phyloP scores from a whole-genome alignment of 768 basidiomycete species.

The Phylloporus sp. region DNA sequence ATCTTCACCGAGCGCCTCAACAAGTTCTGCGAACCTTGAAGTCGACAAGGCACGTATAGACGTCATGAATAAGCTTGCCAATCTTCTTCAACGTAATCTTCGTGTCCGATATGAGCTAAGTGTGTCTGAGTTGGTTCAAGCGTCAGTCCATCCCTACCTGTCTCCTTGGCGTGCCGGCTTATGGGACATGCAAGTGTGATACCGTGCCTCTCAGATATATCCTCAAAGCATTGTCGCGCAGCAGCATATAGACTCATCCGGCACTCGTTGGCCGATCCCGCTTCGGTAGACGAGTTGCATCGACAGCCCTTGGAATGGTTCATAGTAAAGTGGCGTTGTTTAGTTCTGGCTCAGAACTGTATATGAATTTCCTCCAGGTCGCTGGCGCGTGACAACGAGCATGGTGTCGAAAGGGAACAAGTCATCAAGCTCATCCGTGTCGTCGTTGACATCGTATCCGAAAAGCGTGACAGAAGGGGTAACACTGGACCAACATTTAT shows the following conservation, averaged over 20 bases:
- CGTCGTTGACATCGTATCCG: conserved; percentile 73
- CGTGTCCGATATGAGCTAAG: conserved; percentile 76
- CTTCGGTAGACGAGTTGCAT: conserved; percentile 64
- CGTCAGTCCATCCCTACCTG: conserved; percentile 47
- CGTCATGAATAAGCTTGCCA: conserved; percentile 60
- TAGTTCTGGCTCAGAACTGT: background rate
- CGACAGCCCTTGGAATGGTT: conserved; percentile 80
- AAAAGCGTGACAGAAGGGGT: conserved; percentile 42
- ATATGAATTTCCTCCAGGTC: conserved; percentile 46
- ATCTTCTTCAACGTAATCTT: conserved; percentile 62
- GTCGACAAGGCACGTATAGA: conserved; percentile 56
- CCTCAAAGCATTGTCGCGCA: conserved; percentile 70
- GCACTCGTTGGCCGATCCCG: conserved; percentile 66
- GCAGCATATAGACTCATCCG: conserved; percentile 82
- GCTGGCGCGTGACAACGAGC: conserved; percentile 79
- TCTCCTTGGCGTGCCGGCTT: conserved; percentile 7
- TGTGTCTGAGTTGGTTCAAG: conserved; percentile 64
- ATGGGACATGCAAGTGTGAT: conserved; percentile 53
- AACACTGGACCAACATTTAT: conserved; percentile 42
- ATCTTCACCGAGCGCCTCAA: conserved; percentile 35
- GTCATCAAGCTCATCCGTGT: conserved; percentile 84
- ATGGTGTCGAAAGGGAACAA: conserved; percentile 86
- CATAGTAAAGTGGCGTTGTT: conserved; percentile 69
- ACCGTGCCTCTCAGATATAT: conserved; percentile 71
- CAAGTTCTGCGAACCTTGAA: conserved; percentile 36